A percentile compares a stretch with the other conserved stretches of the same genome.
These are phyloP conservation scores for Macadamia integrifolia DNA, from an alignment of 164 flowering plant genomes.

Conservation along the genomic window DNA sequence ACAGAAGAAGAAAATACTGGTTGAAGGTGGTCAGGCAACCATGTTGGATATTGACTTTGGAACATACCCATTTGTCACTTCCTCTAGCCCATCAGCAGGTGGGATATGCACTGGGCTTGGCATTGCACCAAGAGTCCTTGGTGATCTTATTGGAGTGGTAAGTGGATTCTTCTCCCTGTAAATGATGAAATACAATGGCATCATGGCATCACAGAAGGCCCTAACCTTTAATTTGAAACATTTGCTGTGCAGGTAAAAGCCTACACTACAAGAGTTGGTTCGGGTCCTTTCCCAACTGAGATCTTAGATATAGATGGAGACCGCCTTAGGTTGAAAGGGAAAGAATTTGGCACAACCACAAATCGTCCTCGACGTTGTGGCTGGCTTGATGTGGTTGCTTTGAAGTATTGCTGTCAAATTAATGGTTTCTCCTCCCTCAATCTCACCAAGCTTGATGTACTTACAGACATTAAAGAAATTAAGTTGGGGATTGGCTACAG, in stretches of 20 bases:
- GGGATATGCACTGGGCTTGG: conserved; percentile 98
- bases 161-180: conserved; percentile 18
- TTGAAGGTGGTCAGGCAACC: conserved; percentile 99
- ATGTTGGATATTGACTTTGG: conserved; percentile 98
- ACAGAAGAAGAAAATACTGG: conserved; percentile 73
- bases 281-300: conserved; percentile 97
- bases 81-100: conserved; percentile 97
- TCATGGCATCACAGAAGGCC: neutral
- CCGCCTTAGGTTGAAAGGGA: conserved; percentile 74
- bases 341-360: conserved; percentile 96
- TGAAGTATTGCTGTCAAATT: conserved; percentile 71
- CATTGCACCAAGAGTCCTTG: conserved; percentile 80
- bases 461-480: conserved; percentile 76
- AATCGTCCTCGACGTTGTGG: conserved; percentile 99
- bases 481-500: conserved; percentile 73
- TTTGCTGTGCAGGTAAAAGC: conserved; percentile 78
- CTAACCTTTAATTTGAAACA: neutral
- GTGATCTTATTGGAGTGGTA: conserved; percentile 94
- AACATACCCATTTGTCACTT: conserved; percentile 94
- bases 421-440: conserved; percentile 93
- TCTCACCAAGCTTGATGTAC: conserved; percentile 90
- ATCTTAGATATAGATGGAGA: conserved; percentile 75
- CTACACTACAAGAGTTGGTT: conserved; percentile 92
- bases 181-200: neutral
- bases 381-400: conserved; percentile 90